phyloP scores from a whole-genome alignment of 768 basidiomycete species.

The Lentinula boryana region DNA sequence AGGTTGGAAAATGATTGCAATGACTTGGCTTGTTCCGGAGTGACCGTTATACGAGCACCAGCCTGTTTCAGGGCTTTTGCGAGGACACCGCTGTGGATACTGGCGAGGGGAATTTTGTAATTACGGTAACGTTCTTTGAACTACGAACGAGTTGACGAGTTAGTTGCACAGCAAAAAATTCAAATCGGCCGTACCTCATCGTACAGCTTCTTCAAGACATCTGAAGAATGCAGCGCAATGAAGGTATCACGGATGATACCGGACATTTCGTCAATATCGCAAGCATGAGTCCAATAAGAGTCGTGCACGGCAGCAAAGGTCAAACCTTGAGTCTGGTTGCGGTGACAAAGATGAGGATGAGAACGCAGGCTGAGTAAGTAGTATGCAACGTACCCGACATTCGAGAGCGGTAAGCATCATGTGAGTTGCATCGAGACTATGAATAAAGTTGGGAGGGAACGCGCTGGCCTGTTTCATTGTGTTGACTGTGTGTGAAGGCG shows the following conservation, averaged over 20 bases:
- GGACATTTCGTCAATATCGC: constrained; percentile 83
- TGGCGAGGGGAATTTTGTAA: constrained; percentile 56
- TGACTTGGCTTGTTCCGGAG: constrained; percentile 29
- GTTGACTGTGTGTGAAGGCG: constrained; percentile 49
- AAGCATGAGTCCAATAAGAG: constrained; percentile 98
- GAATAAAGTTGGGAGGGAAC: constrained; percentile 99
- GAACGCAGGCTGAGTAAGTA: background rate
- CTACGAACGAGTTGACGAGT: constrained; percentile 25
- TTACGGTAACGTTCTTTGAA: constrained; percentile 74
- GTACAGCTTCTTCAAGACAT: constrained; percentile 69
- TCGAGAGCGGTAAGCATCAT: constrained; percentile 96
- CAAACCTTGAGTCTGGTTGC: constrained; percentile 55
- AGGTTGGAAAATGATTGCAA: constrained; percentile 26
- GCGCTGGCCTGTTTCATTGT: constrained; percentile 86
- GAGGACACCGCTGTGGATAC: constrained; percentile 31
- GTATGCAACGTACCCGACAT: constrained; percentile 56
- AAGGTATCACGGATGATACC: constrained; percentile 88
- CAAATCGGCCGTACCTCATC: constrained; percentile 52
- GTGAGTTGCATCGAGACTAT: constrained; percentile 95
- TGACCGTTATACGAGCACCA: constrained; percentile 39
- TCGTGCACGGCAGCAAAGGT: constrained; percentile 97
- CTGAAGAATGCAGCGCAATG: constrained; percentile 84
- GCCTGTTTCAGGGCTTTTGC: constrained; percentile 35
- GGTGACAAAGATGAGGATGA: constrained; percentile 4
- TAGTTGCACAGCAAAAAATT: background rate